These are phyloP conservation scores for Actinomucor elegans DNA, from an alignment of 371 early-diverging fungal species.

Conservation along the genomic window DNA sequence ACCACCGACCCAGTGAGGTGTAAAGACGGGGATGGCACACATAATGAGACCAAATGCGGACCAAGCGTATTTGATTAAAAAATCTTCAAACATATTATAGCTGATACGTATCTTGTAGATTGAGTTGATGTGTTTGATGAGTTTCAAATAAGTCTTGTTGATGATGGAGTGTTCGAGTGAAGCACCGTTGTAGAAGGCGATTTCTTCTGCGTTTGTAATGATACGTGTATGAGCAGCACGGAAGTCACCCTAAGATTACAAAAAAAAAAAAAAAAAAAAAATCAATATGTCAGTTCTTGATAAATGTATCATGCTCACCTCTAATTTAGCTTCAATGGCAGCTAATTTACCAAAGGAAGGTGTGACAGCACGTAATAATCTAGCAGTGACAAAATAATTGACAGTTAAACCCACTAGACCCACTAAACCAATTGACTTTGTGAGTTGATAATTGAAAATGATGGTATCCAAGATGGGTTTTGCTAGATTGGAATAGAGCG, in stretches of 20 bases:
- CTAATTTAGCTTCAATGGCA: constrained; percentile 80
- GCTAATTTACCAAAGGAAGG: constrained; percentile 88
- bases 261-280: not conserved
- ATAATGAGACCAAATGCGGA: constrained; percentile 69
- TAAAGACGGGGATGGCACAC: constrained; percentile 84
- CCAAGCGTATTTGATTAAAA: constrained; percentile 84
- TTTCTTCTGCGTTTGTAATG: constrained; percentile 89
- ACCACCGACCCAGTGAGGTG: constrained; percentile 53
- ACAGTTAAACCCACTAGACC: constrained; percentile 69
- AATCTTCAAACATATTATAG: constrained; percentile 91
- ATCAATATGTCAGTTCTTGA: not conserved
- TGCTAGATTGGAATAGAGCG: constrained; percentile 82
- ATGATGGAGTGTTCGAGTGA: constrained; percentile 74
- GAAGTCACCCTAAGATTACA: constrained; percentile 71
- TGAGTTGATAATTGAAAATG: constrained; percentile 83
- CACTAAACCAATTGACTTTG: constrained; percentile 73
- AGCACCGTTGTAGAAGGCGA: constrained; percentile 83
- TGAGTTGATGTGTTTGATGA: constrained; percentile 81
- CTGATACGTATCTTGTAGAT: constrained; percentile 78
- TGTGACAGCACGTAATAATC: constrained; percentile 70
- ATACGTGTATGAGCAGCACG: constrained; percentile 81
- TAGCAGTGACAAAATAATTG: constrained; percentile 72
- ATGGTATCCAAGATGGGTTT: constrained; percentile 85
- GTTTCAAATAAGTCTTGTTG: constrained; percentile 62
- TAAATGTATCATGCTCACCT: constrained; percentile 31